These are phyloP conservation scores for Acanthamoeba culbertsoni DNA, from an alignment of 208 protist species.

Conservation along the genomic window DNA sequence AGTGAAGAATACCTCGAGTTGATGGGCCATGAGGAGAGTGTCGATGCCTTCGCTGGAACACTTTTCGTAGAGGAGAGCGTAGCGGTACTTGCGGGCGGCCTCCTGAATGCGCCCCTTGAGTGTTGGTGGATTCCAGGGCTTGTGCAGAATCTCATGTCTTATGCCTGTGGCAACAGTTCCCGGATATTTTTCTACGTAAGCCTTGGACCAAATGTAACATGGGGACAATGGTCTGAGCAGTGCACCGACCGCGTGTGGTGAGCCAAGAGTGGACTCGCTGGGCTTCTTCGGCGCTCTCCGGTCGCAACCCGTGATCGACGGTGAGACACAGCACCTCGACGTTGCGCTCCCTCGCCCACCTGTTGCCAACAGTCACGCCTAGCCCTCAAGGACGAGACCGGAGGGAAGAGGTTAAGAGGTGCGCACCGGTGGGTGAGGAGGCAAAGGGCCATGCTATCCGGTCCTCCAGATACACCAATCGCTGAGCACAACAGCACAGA, in stretches of 20 bases:
- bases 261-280: neutral
- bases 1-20: neutral
- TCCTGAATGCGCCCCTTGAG: neutral
- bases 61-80: neutral
- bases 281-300: neutral
- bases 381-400: neutral
- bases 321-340: neutral
- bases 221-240: neutral
- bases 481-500: neutral
- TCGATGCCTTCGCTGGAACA: neutral
- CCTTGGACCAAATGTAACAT: neutral
- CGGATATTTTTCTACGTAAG: neutral
- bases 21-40: constrained; percentile 23
- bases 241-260: neutral
- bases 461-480: neutral
- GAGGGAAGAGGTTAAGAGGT: neutral
- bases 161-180: neutral
- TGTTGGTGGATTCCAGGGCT: neutral
- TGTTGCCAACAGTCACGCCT: neutral
- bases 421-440: neutral
- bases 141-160: neutral
- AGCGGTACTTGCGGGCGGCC: neutral
- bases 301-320: constrained; percentile 7
- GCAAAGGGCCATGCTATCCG: constrained; percentile 44
- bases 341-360: neutral